Base-by-base conservation (phyloP, 2,329 filamentous ascomycete genomes). In the Xenoacremonium recifei region DNA sequence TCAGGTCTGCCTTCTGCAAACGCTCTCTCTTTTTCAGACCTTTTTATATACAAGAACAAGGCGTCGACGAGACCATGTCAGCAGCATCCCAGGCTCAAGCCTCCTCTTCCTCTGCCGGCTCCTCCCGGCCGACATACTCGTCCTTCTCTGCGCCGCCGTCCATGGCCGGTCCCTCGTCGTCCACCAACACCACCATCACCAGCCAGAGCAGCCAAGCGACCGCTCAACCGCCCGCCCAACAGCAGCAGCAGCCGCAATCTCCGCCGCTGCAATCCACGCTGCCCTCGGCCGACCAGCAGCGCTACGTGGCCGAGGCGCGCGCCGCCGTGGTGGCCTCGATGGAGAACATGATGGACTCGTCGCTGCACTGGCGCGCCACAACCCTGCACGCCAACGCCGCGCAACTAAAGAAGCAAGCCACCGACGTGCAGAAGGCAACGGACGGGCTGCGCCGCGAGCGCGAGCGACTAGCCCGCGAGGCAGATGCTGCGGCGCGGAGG, bases 371-470 rank as follows among this genome's bases (percentile, higher is more conserved):
- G 43, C 84, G 87, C 47, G 87, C 87, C 13, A 64, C 72, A 13
- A 77, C 83, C 50, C 72, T 93, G 38, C 87, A 92, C 69, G 65
- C 71, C 40, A 90, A 90, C 66, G 76, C 80, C 16, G 68, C 73
- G 15, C 80, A 79, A 15, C 79, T 92, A 37, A 70, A 73, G 29
- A 75, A 71, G 58, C 88, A 92, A 68, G 83, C 88, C 64, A 72
- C 74, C 39, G 81, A 85, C 48, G 72, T 90, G 25, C 67, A 65
- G 38, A 76, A 73, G 44, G 80, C 82, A 46, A 82, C 82, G 5
- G 76, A 72, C 2, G 75, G 64, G 3, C 65, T 90, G 61, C 69
- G 76, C 36, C 75, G 75, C 51, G 84, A 89, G 61, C 83, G 77
- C 37, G 80, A 83, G 47, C 77, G 79, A 63, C 75, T 88, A 58